Evolutionary conservation across 1,284 basidiomycete species (phyloP).

Genomic region (Irpex sp.): DNA sequence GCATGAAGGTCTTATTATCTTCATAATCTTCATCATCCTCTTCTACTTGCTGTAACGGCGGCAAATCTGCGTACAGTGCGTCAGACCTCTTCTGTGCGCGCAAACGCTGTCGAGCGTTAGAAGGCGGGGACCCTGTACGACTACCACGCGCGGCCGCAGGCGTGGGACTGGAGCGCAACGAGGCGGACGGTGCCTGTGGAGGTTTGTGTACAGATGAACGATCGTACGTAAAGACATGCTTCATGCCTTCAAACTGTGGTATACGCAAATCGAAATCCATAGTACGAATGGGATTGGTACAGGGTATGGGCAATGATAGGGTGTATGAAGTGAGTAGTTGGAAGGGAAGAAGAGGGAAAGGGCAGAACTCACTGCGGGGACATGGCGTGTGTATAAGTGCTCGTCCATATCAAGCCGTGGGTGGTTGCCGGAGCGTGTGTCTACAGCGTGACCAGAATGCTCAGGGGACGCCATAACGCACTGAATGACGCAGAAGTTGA

Average conservation of each 20-base stretch:
- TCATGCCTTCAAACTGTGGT: neutral
- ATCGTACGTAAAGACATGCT: conserved; percentile 6
- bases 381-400: neutral
- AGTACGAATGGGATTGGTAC: neutral
- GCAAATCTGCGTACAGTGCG: conserved; percentile 1
- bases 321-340: neutral
- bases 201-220: conserved; percentile 6
- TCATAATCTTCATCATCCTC: conserved; percentile 8
- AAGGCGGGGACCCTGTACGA: neutral
- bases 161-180: neutral
- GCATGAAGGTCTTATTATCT: conserved; percentile 1
- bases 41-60: neutral
- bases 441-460: neutral
- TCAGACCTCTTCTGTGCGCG: neutral
- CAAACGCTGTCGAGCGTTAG: neutral
- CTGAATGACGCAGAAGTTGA: neutral
- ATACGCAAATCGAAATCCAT: neutral
- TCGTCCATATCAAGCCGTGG: neutral
- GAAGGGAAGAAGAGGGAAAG: neutral
- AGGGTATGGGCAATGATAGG: neutral
- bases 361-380: neutral
- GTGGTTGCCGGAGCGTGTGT: neutral
- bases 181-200: neutral
- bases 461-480: neutral
- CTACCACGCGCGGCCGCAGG: neutral